A percentile compares a stretch with the other conserved stretches of the same genome.
Conservation (phyloP, 805 yeast species). For the Candida vartiovaarae region DNA sequence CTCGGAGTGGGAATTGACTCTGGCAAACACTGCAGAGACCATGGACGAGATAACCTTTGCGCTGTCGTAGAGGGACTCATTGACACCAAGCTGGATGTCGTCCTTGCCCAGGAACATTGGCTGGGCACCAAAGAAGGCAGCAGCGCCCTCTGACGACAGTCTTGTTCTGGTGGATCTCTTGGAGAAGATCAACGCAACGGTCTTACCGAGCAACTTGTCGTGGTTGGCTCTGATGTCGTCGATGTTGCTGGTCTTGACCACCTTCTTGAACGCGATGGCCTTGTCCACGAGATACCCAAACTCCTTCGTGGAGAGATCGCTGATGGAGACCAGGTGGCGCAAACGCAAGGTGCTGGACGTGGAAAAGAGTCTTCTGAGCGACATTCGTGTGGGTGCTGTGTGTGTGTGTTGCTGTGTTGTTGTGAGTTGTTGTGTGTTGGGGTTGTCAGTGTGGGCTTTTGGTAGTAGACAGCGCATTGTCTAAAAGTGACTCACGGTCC, state of each 20-base stretch:
- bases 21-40: conserved; percentile 96
- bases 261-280: conserved; percentile 61
- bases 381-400: conserved; percentile 3
- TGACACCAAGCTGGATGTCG: conserved; percentile 94
- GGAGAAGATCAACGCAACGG: conserved; percentile 76
- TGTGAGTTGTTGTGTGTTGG: neutral
- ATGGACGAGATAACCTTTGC: conserved; percentile 86
- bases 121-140: conserved; percentile 85
- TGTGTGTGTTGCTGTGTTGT: neutral
- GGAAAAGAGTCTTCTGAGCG: conserved; percentile 14
- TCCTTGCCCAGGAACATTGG: conserved; percentile 96
- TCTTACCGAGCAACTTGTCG: conserved; percentile 64
- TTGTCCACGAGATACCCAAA: conserved; percentile 62
- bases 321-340: conserved; percentile 77
- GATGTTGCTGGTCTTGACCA: conserved; percentile 50
- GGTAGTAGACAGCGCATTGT: neutral
- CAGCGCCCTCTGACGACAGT: conserved; percentile 91
- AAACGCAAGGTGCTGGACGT: conserved; percentile 5
- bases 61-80: conserved; percentile 86
- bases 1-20: conserved; percentile 82
- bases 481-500: no score
- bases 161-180: conserved; percentile 96
- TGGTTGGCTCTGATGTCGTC: conserved; percentile 30
- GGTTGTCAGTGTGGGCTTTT: neutral
- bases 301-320: conserved; percentile 69